Conservation (phyloP, 2,329 filamentous ascomycete species). For the Ilyonectria robusta region DNA sequence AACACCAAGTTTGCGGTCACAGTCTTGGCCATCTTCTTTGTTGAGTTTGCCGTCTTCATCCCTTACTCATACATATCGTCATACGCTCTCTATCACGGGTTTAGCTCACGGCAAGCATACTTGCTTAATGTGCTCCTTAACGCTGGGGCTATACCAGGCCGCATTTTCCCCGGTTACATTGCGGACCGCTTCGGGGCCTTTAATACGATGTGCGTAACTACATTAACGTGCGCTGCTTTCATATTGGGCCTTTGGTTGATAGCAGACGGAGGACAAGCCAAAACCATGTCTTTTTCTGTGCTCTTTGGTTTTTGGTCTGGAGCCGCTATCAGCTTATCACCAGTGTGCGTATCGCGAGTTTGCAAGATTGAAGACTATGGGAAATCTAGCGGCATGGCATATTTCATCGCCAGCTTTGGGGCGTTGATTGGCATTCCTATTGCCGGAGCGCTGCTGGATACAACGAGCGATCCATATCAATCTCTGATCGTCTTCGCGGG, state of each 20-base stretch:
- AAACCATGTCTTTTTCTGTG: conserved; percentile 73
- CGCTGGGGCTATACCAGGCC: conserved; percentile 24
- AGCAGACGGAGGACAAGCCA: conserved; percentile 56
- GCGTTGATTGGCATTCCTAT: conserved; percentile 70
- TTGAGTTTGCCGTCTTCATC: conserved; percentile 37
- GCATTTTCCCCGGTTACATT: conserved; percentile 54
- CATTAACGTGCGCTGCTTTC: conserved; percentile 5
- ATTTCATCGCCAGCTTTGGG: conserved; percentile 76
- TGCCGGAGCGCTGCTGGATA: conserved; percentile 58
- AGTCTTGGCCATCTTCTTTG: conserved; percentile 66
- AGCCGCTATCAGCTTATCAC: conserved; percentile 77
- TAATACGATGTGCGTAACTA: conserved; percentile 33
- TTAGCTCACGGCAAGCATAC: conserved; percentile 6
- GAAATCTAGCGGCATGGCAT: conserved; percentile 78
- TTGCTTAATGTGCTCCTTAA: conserved; percentile 24
- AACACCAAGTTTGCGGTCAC: conserved; percentile 66
- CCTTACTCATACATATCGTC: conserved; percentile 33
- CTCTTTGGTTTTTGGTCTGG: conserved; percentile 81
- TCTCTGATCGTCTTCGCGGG: conserved; percentile 27
- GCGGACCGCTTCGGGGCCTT: conserved; percentile 30
- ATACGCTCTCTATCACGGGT: conserved; percentile 54
- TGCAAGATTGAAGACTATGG: conserved; percentile 79
- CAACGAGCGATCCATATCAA: background rate
- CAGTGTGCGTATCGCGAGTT: conserved; percentile 79
- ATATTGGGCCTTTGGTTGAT: conserved; percentile 27